Evolutionary conservation across 1,284 basidiomycete genomes (phyloP).

Genomic region (Hymenochaete sp.): DNA sequence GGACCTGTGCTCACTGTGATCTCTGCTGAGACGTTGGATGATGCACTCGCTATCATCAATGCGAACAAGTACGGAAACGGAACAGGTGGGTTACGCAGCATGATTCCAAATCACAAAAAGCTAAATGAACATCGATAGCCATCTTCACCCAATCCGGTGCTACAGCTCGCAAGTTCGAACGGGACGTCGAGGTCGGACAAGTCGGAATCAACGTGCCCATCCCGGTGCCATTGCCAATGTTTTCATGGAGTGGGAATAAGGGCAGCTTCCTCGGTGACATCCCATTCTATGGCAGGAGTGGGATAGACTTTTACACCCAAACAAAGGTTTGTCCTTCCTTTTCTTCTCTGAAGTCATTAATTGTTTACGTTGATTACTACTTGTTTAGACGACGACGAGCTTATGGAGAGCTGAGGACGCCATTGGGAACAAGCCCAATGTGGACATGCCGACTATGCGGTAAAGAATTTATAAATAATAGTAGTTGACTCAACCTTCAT

Average conservation of each 20-base stretch:
- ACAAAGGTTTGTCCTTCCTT: slow-evolving; percentile 49
- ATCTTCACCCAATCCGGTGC: slow-evolving; percentile 98
- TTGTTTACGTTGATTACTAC: background rate
- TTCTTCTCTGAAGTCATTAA: background rate
- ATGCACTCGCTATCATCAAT: slow-evolving; percentile 88
- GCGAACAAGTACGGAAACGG: slow-evolving; percentile 89
- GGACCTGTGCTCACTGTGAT: slow-evolving; percentile 85
- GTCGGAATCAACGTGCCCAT: slow-evolving; percentile 93
- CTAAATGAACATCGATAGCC: slow-evolving; percentile 31
- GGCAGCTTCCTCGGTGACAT: slow-evolving; percentile 84
- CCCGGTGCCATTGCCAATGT: slow-evolving; percentile 87
- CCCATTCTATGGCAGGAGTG: slow-evolving; percentile 84
- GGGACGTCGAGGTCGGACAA: slow-evolving; percentile 84
- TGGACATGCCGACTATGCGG: slow-evolving; percentile 66
- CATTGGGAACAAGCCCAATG: slow-evolving; percentile 64
- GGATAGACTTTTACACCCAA: slow-evolving; percentile 87
- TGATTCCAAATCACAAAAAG: background rate
- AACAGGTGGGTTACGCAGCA: slow-evolving; percentile 29
- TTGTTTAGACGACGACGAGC: slow-evolving; percentile 63
- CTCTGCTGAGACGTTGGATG: slow-evolving; percentile 79
- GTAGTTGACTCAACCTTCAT: too few species aligned
- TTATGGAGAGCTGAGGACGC: slow-evolving; percentile 81
- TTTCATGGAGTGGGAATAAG: slow-evolving; percentile 89
- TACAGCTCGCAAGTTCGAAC: slow-evolving; percentile 90
- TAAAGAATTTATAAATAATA: too few species aligned